Base-by-base conservation (phyloP, 2,329 filamentous ascomycete genomes). In the Penicillium concentricum region DNA sequence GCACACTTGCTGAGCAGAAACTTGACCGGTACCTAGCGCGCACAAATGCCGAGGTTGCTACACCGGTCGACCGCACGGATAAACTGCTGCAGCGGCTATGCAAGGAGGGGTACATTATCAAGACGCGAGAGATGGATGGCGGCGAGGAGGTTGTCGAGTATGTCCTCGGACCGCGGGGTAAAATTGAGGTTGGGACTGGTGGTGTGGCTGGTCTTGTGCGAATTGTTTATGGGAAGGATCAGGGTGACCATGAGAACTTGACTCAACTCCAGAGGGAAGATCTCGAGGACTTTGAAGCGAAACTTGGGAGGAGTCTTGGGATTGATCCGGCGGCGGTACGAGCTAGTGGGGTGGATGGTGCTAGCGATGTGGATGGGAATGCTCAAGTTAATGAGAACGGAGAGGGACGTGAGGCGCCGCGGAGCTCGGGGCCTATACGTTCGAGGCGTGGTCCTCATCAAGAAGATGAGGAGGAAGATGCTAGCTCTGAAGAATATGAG, bases 141-240 rank as follows among this genome's bases (percentile, higher is more conserved):
- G 90, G 89, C 26, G 90, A 96, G 37, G 87, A 93, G 61, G 81
- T 84, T 2, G 81, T 91, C 8, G 92, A 90, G 46, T 99, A 91
- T 82, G 84, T 89, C 54, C 84, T 97, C 15, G 94, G 94, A 0
- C 88, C 91, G 6, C 83, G 94, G 22, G 93, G 90, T 6, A 94
- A 89, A 74, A 81, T 92, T 8, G 94, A 97, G 74, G 84, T 97
- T 35, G 90, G 89, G 0, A 80, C 87, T n/a, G 82, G 86, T 48
- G 90, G 89, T 0, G 88, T 94, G 13, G 84, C 86, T 18, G 86
- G 85, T 0, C 75, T 97, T 61, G 85, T 92, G 4, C 77, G 77
- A 59, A 75, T 74, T 49, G 82, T 87, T 1, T 85, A 82, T 68
- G 84, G 69, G 74, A 55, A 55, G 8, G 60, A 68, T 22, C 63